Percentiles rank a stretch among this genome's conserved stretches.
These are phyloP conservation scores for Phellinidium pouzarii DNA, from an alignment of 1,284 basidiomycete species.

Conservation along the genomic window DNA sequence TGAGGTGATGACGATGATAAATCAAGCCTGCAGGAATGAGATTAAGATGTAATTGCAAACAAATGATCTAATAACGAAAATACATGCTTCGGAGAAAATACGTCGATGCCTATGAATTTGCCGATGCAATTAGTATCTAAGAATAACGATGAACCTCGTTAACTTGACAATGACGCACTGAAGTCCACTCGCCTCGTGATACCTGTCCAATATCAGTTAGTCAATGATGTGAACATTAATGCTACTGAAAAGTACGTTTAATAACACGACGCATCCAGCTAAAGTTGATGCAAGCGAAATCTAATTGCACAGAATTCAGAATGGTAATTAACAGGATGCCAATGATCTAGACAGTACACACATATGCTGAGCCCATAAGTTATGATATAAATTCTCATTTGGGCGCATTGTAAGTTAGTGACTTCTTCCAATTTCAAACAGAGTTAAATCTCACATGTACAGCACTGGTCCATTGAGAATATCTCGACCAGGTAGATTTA, in stretches of 20 bases:
- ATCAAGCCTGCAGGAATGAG: conserved; percentile 44
- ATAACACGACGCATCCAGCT: conserved; percentile 43
- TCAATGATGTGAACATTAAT: not conserved
- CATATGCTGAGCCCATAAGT: conserved; percentile 64
- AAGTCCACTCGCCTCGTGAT: conserved; percentile 66
- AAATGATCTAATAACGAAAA: not conserved
- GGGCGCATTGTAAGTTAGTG: too few relatives aligned
- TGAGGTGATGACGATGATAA: conserved; percentile 56
- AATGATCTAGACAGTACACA: conserved; percentile 29
- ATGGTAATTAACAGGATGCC: not conserved
- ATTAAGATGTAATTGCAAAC: conserved; percentile 6
- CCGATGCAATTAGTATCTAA: too few relatives aligned
- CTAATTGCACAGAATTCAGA: conserved; percentile 32
- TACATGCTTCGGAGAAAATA: conserved; percentile 65
- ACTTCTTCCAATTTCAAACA: too few relatives aligned
- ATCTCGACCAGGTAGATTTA: conserved; percentile 48
- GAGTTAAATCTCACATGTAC: conserved; percentile 48
- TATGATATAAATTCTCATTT: conserved; percentile 50
- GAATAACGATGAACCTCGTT: too few relatives aligned
- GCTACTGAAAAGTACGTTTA: conserved; percentile 41
- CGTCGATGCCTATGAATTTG: conserved; percentile 54
- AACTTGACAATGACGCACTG: conserved; percentile 43
- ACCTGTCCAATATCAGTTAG: conserved; percentile 31
- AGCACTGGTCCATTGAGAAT: conserved; percentile 54
- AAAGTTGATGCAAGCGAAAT: conserved; percentile 58